A percentile compares a stretch with the other conserved stretches of the same genome.
These are phyloP conservation scores for Smittium culicis DNA, from an alignment of 371 early-diverging fungal species.

Conservation along the genomic window DNA sequence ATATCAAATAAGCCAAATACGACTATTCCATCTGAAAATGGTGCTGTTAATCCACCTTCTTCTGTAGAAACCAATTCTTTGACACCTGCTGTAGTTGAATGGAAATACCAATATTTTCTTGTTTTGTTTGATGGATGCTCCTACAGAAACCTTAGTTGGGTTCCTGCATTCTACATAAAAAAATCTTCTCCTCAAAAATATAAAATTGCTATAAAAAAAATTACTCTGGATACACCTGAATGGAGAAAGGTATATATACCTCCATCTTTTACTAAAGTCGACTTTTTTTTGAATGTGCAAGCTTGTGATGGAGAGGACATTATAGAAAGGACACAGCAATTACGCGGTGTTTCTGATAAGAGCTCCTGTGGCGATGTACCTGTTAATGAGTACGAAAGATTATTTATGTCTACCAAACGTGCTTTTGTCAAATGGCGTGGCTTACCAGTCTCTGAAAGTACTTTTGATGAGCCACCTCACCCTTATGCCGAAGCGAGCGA, in stretches of 20 bases:
- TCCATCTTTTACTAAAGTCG: conserved; percentile 1
- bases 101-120: conserved; percentile 2
- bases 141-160: conserved; percentile 5
- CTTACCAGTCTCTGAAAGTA: conserved; percentile 2
- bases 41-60: no score
- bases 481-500: conserved; percentile 6
- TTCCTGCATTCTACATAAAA: conserved; percentile 10
- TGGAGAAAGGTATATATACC: conserved; percentile 3
- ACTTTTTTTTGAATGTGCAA: neutral
- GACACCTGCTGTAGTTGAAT: neutral
- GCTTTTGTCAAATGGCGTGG: conserved; percentile 11
- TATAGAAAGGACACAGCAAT: neutral
- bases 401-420: conserved; percentile 7
- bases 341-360: conserved; percentile 6
- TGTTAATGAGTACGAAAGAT: conserved; percentile 1
- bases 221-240: conserved; percentile 4
- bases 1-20: no score
- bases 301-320: conserved; percentile 5
- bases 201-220: conserved; percentile 7
- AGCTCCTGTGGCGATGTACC: neutral
- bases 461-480: conserved; percentile 9
- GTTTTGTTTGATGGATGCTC: conserved; percentile 3
- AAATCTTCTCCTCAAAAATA: neutral
- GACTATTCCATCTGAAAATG: no score
- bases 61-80: no score